These are phyloP conservation scores for Botrytis elliptica DNA, from an alignment of 2,329 filamentous ascomycete species.

Conservation along the genomic window DNA sequence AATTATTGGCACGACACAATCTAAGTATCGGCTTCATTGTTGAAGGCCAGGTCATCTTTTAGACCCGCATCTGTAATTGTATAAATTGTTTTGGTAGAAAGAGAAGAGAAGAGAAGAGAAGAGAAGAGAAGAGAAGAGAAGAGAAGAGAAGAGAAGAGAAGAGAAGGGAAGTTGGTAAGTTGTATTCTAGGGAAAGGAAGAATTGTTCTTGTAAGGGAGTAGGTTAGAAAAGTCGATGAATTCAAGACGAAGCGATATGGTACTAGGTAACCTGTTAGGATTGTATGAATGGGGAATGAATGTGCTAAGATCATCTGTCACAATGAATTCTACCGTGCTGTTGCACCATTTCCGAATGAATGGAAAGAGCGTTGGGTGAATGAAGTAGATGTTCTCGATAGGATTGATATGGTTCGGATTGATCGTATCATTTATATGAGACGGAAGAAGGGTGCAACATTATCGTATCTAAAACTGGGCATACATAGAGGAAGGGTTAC, in stretches of 20 bases:
- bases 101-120: neutral
- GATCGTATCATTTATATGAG: neutral
- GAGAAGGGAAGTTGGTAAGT: neutral
- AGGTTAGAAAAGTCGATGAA: neutral
- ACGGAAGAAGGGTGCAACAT: constrained; percentile 14
- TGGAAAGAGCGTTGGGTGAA: constrained; percentile 7
- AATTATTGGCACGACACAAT: constrained; percentile 16
- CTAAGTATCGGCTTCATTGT: constrained; percentile 22
- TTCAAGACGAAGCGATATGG: neutral
- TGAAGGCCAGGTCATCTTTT: constrained; percentile 17
- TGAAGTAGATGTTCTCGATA: neutral
- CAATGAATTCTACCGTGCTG: neutral
- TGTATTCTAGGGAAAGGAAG: neutral
- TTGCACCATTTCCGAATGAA: neutral
- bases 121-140: neutral
- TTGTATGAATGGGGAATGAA: neutral
- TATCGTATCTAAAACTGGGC: neutral
- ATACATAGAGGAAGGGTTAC: neutral
- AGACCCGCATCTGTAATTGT: constrained; percentile 22
- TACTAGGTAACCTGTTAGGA: neutral
- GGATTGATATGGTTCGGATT: neutral
- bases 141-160: neutral
- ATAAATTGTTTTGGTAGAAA: neutral
- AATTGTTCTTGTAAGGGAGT: neutral
- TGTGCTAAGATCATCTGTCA: neutral